Base-by-base conservation (phyloP, 805 yeast species). In the Candida glaebosa region DNA sequence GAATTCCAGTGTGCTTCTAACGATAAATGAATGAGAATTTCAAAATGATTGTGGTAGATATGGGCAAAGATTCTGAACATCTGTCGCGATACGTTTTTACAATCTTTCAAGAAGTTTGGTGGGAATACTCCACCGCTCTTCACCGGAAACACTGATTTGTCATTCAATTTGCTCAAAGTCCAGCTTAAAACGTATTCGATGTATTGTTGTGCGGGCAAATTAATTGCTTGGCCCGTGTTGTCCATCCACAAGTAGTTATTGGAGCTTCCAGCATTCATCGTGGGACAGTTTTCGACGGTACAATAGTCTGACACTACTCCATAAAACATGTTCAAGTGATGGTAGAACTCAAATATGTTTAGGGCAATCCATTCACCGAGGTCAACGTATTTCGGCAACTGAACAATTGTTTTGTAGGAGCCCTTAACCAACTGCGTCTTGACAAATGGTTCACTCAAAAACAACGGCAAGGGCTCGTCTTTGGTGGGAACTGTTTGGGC, bases 1-100 rank as follows among this genome's bases (percentile, higher is more conserved):
- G 98, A 90, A 62, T 93, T 93, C 96, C 96, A 93, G 60, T 93
- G 98, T 1, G 98, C 96, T 60, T 93, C 99, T 45, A 93, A 63
- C 2, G 95, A 83, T 44, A 93, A 65, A 60, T 93, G 97, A n/a
- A 91, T 81, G 18, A 91, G 77, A 57, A 84, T 88, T 50, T 91
- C 99, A 63, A 89, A 93, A 61, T 93, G 99, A 60, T 89, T 88
- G 65, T 88, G 87, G 60, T 90, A 93, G 30, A 93, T 81, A 58
- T 90, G 96, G 3, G 99, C 99, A 66, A 91, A 90, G 12, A 93
- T 87, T 51, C 98, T 76, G 58, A 93, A 89, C 88, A 93, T 85
- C 58, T 93, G 98, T 48, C 89, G 73, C 57, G 83, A 82, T 16
- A 93, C 90, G 57, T 89, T 87, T 54, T 85, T 89, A 37, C 93